Evolutionary conservation across 2,329 filamentous ascomycete species (phyloP), one percentile per base, ranked within the genome.

Genomic region (Cladosporium sp.): DNA sequence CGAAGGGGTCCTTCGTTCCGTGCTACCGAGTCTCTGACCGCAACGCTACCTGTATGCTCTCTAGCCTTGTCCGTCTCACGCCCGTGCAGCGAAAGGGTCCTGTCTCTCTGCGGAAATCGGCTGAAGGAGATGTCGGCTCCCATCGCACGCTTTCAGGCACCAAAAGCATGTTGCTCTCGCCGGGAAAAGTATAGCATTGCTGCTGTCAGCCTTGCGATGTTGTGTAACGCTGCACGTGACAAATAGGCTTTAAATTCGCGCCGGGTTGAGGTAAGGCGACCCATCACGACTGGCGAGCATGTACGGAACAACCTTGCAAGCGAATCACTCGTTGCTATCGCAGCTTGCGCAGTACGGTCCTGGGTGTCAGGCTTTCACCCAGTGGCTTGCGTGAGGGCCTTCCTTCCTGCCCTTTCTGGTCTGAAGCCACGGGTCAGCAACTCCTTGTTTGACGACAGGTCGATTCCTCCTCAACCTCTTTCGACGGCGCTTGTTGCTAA

Each of bases 61-160:
- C 3, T 17, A 36, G 32, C 32, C n/a, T n/a, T 36, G 13, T n/a
- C 32, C 22, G 22, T 36, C 24, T 36, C 45, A 41, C 37, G 37
- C 45, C 18, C 42, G 42, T 44, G 42, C 42, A 20, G 19, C 34
- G 17, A 39, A 38, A 15, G 36, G 36, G 30, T 37, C n/a, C n/a
- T n/a, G n/a, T n/a, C n/a, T n/a, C 30, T 44, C 19, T 22, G 17
- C 18, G 36, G 15, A 15, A 24, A 2, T 20, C 20, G 11, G 24
- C 36, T 34, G 36, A 34, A 47, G n/a, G 17, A 47, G n/a, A 22
- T 34, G 44, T 47, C 34, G 22, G 34, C 44, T n/a, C n/a, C n/a
- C n/a, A n/a, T n/a, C 32, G n/a, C 15, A 29, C 34, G 30, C 24
- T 39, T 18, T 22, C 44, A 47, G 44, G 44, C 12, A 47, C 44